Evolutionary conservation across 2,329 filamentous ascomycete species (phyloP).

Genomic region (Claviceps pazoutovae): DNA sequence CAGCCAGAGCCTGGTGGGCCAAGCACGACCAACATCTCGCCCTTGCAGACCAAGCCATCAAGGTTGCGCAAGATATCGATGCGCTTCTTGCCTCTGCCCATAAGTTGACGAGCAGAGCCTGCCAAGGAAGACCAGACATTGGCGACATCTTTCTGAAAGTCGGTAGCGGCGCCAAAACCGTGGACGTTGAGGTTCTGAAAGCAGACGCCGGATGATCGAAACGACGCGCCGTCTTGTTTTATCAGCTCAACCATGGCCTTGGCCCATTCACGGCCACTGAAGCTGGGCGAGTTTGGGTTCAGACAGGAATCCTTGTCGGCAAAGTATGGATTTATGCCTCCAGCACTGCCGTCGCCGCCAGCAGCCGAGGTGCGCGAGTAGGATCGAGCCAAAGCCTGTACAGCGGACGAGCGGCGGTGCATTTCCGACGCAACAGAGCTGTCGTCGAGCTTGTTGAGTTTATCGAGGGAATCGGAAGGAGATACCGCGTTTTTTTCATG

Average conservation of each 20-base stretch:
- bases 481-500: slow-evolving; percentile 17
- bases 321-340: slow-evolving; percentile 34
- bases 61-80: slow-evolving; percentile 57
- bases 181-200: slow-evolving; percentile 57
- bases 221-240: slow-evolving; percentile 36
- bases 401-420: slow-evolving; percentile 35
- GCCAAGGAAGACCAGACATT: slow-evolving; percentile 43
- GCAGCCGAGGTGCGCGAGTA: slow-evolving; percentile 35
- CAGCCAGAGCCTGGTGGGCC: slow-evolving; percentile 64
- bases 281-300: slow-evolving; percentile 38
- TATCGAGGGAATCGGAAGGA: slow-evolving; percentile 16
- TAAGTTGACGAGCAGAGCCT: slow-evolving; percentile 33
- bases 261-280: slow-evolving; percentile 44
- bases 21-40: slow-evolving; percentile 64
- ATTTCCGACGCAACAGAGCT: slow-evolving; percentile 24
- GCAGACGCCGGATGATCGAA: slow-evolving; percentile 48
- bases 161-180: slow-evolving; percentile 52
- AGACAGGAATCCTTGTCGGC: slow-evolving; percentile 34
- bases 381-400: slow-evolving; percentile 41
- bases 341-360: slow-evolving; percentile 7
- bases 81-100: slow-evolving; percentile 36
- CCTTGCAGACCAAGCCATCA: slow-evolving; percentile 53
- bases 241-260: slow-evolving; percentile 42
- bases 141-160: slow-evolving; percentile 55
- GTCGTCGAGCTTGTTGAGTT: slow-evolving; percentile 12